Evolutionary conservation across 495 filamentous ascomycete species (phyloP), one percentile per base, ranked within the genome.

Genomic region (Aspergillus bertholletiae): DNA sequence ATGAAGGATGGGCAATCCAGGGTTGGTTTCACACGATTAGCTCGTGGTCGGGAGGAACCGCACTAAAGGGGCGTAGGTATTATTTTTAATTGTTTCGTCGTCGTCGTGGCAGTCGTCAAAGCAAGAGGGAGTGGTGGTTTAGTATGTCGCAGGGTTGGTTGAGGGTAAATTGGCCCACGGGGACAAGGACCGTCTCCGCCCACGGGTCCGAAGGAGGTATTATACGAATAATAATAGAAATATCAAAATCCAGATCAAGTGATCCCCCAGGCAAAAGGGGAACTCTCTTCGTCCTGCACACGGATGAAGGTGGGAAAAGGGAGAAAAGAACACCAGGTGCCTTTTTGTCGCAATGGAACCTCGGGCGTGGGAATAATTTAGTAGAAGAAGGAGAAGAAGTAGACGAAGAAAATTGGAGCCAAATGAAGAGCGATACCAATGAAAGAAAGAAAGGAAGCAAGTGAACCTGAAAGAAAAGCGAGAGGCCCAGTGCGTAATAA

Each of bases 371-470:
- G 26, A 28, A 28, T 28, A 28, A 9, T 23, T 11, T 30, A 39
- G 9, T 18, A 40, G 13, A 13, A 26, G 23, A 51, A 22, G 20
- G 41, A 28, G 20, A 44, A 39, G 9, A 27, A 40, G 13, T 8
- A 26, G 23, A 51, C 11, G 20, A 51, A 28, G 20, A 23, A 43
- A 22, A 43, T 22, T 47, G 45, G 23, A 47, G 24, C 7, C n/a
- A 47, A 56, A 56, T 56, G 54, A 55, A 55, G 46, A 20, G 55
- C 47, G 43, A 59, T 58, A 65, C 59, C 39, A 58, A 55, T n/a
- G 17, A 44, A 56, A 55, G 56, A 50, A 54, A 63, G 60, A 35
- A 50, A 58, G 54, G 45, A 66, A 44, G 46, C 62, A 66, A 68
- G n/a, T n/a, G n/a, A n/a, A 67, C 57, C 55, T 53, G 58, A 65